Evolutionary conservation across 2,329 filamentous ascomycete species (phyloP), one percentile per base, ranked within the genome.

Genomic region (Leptographium flavum): DNA sequence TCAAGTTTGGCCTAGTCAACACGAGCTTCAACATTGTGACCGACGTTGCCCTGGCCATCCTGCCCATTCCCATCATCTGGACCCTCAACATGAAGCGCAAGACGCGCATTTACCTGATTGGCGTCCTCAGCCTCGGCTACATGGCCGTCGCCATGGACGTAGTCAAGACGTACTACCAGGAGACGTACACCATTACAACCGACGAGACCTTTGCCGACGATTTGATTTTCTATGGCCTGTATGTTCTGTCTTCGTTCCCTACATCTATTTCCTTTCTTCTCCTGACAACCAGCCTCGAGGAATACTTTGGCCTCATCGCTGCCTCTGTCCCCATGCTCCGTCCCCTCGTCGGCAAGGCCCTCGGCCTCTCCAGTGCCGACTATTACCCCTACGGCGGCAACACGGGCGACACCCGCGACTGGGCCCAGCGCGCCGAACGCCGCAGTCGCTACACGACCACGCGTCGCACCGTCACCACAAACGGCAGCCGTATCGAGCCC

Each of bases 11-110:
- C 64, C 52, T 83, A 68, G 22, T 48, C 17, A 48, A 41, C 37
- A 49, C 41, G 57, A 60, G 53, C 4, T 59, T 64, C 54, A 66
- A 67, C 45, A 66, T 68, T 33, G 56, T 60, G 9, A 67, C 64
- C n/a, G 65, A 68, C 43, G 55, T 67, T 8, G 54, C 60, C n/a
- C 65, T 68, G 31, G 65, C 64, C 1, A 58, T 62, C 1, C 54
- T 68, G 17, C 65, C 66, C 1, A 55, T 67, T 2, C 61, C 63
- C 3, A 58, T 69, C 45, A 63, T 68, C 41, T 63, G 62, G 59
- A 52, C 54, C 7, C 52, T 67, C n/a, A 60, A 67, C 45, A 58
- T 64, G 54, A 63, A 61, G 50, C 52, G 53, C n/a, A 57, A 57
- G 14, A 59, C 58, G 1, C 57, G 60, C 19, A 21, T 67, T 1